Percentiles rank a stretch among this genome's conserved stretches.
phyloP scores from a whole-genome alignment of 495 filamentous ascomycete species.

The Daldinia loculata region DNA sequence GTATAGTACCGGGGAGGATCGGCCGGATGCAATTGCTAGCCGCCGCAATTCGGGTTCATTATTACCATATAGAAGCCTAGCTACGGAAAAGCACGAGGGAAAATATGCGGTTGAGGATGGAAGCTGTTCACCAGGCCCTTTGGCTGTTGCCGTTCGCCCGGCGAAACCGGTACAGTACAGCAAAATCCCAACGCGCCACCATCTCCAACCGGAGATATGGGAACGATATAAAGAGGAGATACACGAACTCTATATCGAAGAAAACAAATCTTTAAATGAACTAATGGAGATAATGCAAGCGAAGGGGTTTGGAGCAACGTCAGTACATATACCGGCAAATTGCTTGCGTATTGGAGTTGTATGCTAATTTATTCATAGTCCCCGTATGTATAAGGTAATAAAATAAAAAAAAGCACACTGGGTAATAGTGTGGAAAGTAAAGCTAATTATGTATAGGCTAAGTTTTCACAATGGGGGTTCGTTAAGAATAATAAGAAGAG shows the following conservation, averaged over 20 bases:
- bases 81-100: not conserved
- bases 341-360: not conserved
- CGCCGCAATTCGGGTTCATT: not conserved
- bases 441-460: slow-evolving; percentile 5
- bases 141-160: not conserved
- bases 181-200: slow-evolving; percentile 43
- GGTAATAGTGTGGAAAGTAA: not conserved
- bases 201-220: slow-evolving; percentile 39
- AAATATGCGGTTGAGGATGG: slow-evolving; percentile 4
- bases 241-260: slow-evolving; percentile 40
- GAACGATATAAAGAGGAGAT: slow-evolving; percentile 43
- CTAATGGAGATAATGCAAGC: slow-evolving; percentile 43
- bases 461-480: slow-evolving; percentile 47
- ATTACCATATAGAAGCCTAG: slow-evolving; percentile 1
- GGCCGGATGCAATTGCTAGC: not conserved
- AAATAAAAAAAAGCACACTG: not conserved
- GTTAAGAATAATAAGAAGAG: slow-evolving; percentile 47
- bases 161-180: not conserved
- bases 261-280: slow-evolving; percentile 42
- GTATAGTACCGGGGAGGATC: not conserved
- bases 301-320: slow-evolving; percentile 43
- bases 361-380: slow-evolving; percentile 26
- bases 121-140: not conserved
- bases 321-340: slow-evolving; percentile 10
- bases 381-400: slow-evolving; percentile 45